Base-by-base conservation (phyloP, 2,329 filamentous ascomycete species). In the Aspergillus spinulosporus region DNA sequence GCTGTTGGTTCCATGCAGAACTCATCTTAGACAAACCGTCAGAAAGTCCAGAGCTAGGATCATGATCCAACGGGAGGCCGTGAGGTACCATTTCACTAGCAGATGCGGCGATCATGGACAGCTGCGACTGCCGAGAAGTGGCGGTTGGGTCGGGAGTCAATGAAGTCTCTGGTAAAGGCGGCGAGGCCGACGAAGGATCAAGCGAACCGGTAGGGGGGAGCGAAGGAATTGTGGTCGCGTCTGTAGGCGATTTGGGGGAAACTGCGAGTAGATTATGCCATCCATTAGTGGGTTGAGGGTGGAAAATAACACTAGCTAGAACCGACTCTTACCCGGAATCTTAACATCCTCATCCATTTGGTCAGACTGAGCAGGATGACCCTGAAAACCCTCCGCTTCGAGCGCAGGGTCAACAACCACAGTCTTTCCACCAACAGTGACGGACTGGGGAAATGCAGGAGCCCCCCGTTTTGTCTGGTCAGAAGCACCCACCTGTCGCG, bases 401-500 rank as follows among this genome's bases (percentile, higher is more conserved):
- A 77, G 66, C 3, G 74, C 73, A 37, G 74, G 74, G 46, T 77
- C 74, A 15, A 77, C 74, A 47, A 76, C 69, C 12, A 75, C 71
- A 1, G 72, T 74, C 62, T 75, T 75, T 8, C 72, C 72, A 53
- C 72, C 72, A 15, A 72, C 71, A 39, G 72, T 74, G 58, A 76
- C 67, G 8, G 72, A 68, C 60, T 75, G 72, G n/a, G 72, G 67
- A 59, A 71, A 70, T 56, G 70, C 68, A 67, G 70, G 57, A 46
- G 68, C 62, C 68, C 61, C 60, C 36, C 72, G 63, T 73, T 79
- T 71, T 73, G 76, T 63, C 73, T 79, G 58, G 69, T 80, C 68
- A 60, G 74, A 75, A 3, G 77, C 78, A 58, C 82, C 88, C 56
- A 94, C 84, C 71, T 90, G 89, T 49, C 90, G 84, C 49, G 92